phyloP scores from a whole-genome alignment of 768 basidiomycete species.

The Suillus weaverae region DNA sequence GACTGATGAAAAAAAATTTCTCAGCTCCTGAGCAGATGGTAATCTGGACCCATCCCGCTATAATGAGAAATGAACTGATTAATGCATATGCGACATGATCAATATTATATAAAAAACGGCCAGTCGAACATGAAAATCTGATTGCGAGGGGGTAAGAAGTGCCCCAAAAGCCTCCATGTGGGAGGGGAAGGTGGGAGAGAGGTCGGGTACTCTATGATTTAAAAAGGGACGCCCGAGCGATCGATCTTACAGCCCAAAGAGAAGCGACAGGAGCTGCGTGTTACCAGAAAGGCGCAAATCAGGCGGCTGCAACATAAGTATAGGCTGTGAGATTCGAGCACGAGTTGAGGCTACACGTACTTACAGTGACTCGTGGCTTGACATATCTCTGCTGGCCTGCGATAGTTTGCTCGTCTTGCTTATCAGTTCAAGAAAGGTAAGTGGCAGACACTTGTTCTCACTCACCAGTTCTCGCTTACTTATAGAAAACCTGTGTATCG shows the following conservation, averaged over 20 bases:
- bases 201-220: neutral
- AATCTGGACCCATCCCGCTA: constrained; percentile 22
- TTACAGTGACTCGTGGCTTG: neutral
- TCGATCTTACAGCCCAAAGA: neutral
- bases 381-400: neutral
- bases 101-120: too few relatives aligned
- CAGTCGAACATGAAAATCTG: neutral
- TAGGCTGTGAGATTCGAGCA: neutral
- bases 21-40: constrained; percentile 23
- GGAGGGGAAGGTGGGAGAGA: neutral
- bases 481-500: neutral
- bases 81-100: neutral
- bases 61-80: neutral
- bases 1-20: constrained; percentile 26
- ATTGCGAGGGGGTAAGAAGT: neutral
- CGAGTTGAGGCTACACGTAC: neutral
- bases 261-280: neutral
- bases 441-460: neutral
- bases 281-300: neutral
- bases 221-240: neutral
- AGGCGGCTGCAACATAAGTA: neutral
- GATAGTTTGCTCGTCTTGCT: too few relatives aligned
- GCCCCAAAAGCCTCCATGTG: neutral
- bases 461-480: neutral
- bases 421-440: too few relatives aligned